Conservation (phyloP, 306 rosid species). For the Medicago ruthenica region DNA sequence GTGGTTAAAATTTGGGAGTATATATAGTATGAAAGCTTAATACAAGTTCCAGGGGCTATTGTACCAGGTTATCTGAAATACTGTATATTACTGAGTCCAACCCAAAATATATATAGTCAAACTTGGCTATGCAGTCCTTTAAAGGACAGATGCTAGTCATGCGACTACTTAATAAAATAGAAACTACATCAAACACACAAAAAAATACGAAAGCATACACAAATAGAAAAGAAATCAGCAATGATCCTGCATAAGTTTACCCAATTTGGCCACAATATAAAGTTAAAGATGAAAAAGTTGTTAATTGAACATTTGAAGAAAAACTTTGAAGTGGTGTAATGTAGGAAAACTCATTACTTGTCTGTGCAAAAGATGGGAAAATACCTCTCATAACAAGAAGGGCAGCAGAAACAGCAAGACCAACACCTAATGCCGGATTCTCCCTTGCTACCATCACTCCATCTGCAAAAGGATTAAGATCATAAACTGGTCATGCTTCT, state of each 20-base stretch:
- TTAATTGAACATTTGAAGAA: constrained; percentile 21
- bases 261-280: constrained; percentile 6
- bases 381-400: constrained; percentile 72
- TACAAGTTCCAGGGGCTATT: background rate
- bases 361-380: constrained; percentile 24
- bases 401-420: constrained; percentile 67
- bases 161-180: background rate
- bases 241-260: constrained; percentile 20
- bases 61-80: background rate
- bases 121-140: background rate
- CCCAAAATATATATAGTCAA: background rate
- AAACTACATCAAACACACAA: constrained; percentile 26
- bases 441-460: constrained; percentile 65
- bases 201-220: background rate
- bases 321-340: constrained; percentile 8
- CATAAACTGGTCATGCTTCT: constrained; percentile 6
- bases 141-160: constrained; percentile 29
- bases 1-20: background rate
- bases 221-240: background rate
- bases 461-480: constrained; percentile 49
- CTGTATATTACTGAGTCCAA: background rate
- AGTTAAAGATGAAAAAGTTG: constrained; percentile 22
- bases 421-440: constrained; percentile 66
- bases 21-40: background rate
- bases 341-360: constrained; percentile 12